Conservation (phyloP, 2,329 filamentous ascomycete genomes). For the Talaromyces sp. region DNA sequence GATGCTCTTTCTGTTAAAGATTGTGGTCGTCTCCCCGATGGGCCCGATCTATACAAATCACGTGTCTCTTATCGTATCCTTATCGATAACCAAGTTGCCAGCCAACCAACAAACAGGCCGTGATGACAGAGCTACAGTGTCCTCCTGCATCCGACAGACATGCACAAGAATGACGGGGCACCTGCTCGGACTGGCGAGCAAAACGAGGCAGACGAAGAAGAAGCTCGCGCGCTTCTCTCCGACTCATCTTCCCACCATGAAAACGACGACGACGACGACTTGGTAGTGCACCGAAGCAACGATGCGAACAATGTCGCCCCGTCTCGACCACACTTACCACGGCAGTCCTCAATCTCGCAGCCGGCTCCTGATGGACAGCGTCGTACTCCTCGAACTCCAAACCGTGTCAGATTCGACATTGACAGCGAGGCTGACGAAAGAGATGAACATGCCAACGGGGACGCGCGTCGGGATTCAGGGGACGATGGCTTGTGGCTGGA, state of each 20-base stretch:
- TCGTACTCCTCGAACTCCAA: conserved; percentile 55
- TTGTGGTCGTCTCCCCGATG: background rate
- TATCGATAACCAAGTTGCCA: background rate
- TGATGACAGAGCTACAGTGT: conserved; percentile 11
- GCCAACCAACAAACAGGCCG: background rate
- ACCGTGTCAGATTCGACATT: conserved; percentile 64
- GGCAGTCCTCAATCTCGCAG: conserved; percentile 38
- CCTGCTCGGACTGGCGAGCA: conserved; percentile 27
- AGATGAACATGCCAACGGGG: conserved; percentile 26
- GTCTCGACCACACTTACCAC: conserved; percentile 16
- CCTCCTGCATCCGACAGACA: conserved; percentile 27
- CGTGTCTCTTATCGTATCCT: background rate
- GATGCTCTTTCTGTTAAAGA: background rate
- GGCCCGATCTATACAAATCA: background rate
- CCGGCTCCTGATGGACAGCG: conserved; percentile 33
- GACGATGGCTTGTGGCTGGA: conserved; percentile 43
- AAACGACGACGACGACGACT: conserved; percentile 22
- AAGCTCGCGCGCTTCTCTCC: conserved; percentile 29
- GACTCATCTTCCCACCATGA: conserved; percentile 14
- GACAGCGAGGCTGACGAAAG: conserved; percentile 22
- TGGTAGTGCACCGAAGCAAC: conserved; percentile 19
- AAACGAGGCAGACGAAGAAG: conserved; percentile 22
- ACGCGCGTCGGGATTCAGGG: conserved; percentile 22
- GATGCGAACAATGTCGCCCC: conserved; percentile 15
- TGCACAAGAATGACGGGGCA: conserved; percentile 35